A percentile compares a stretch with the other conserved stretches of the same genome.
Evolutionary conservation across 352 stramenopile species (phyloP).

Genomic region (Globisporangium viniferum): DNA sequence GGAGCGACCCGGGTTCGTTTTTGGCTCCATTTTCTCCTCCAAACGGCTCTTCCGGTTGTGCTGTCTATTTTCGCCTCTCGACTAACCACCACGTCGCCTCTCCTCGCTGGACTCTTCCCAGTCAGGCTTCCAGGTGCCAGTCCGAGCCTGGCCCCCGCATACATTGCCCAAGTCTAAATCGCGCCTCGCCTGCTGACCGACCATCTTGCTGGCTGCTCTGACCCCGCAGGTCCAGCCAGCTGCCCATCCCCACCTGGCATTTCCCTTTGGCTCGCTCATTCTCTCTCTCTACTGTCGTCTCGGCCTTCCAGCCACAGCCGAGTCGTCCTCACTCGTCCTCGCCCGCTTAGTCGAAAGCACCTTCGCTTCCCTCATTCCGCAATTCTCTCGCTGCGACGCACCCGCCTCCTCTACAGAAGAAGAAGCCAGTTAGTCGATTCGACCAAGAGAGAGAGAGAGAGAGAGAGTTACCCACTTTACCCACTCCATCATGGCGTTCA

Average conservation of each 20-base stretch:
- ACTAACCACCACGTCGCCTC: conserved; percentile 1
- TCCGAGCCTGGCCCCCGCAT: background rate
- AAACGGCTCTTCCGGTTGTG: background rate
- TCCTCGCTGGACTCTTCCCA: background rate
- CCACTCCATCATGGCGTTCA: conserved; percentile 28
- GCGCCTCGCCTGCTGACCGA: background rate
- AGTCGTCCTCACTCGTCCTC: conserved; percentile 9
- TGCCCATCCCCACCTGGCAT: background rate
- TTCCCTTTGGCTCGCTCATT: background rate
- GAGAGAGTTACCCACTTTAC: background rate
- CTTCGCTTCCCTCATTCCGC: conserved; percentile 12
- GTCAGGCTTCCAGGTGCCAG: background rate
- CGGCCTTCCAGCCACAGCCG: background rate
- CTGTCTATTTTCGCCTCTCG: background rate
- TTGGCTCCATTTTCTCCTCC: background rate
- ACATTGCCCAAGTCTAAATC: background rate
- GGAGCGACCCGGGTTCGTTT: background rate
- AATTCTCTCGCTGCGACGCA: conserved; percentile 16
- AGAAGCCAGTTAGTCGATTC: conserved; percentile 1
- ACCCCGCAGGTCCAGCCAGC: background rate
- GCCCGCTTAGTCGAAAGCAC: conserved; percentile 22
- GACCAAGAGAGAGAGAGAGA: background rate
- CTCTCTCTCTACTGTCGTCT: background rate
- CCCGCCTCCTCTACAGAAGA: background rate
- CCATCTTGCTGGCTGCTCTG: background rate